These are phyloP conservation scores for Neonectria ditissima DNA, from an alignment of 2,329 filamentous ascomycete genomes.

Conservation along the genomic window DNA sequence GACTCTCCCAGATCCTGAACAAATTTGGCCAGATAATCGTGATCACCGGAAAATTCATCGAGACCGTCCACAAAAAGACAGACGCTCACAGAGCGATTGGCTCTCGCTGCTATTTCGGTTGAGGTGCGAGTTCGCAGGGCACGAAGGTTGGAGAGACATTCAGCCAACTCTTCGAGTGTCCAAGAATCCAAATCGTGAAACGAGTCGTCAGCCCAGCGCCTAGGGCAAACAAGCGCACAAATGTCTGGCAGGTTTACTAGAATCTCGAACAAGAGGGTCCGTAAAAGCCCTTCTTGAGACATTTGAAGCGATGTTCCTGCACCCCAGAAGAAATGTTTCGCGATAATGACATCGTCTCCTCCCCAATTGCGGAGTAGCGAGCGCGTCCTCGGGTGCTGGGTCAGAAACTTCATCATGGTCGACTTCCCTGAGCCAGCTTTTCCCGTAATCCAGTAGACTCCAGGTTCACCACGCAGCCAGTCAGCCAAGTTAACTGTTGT, in stretches of 20 bases:
- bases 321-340: slow-evolving; percentile 53
- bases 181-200: background rate
- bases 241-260: slow-evolving; percentile 30
- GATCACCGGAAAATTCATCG: slow-evolving; percentile 37
- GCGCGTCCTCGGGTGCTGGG: slow-evolving; percentile 29
- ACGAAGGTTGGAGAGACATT: background rate
- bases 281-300: slow-evolving; percentile 50
- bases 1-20: slow-evolving; percentile 1
- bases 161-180: background rate
- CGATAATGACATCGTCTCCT: slow-evolving; percentile 33
- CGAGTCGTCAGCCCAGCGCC: background rate
- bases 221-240: slow-evolving; percentile 20
- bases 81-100: background rate
- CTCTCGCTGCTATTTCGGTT: no score
- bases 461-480: background rate
- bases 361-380: slow-evolving; percentile 46
- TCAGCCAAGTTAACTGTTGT: background rate
- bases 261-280: slow-evolving; percentile 48
- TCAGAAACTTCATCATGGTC: slow-evolving; percentile 55
- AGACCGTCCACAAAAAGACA: slow-evolving; percentile 45
- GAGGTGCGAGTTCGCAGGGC: no score
- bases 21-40: slow-evolving; percentile 12
- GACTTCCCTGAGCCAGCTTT: slow-evolving; percentile 58
- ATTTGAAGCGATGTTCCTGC: slow-evolving; percentile 48
- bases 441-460: slow-evolving; percentile 44